Evolutionary conservation across 148 eudicot species (phyloP).

Genomic region (Cornus florida): DNA sequence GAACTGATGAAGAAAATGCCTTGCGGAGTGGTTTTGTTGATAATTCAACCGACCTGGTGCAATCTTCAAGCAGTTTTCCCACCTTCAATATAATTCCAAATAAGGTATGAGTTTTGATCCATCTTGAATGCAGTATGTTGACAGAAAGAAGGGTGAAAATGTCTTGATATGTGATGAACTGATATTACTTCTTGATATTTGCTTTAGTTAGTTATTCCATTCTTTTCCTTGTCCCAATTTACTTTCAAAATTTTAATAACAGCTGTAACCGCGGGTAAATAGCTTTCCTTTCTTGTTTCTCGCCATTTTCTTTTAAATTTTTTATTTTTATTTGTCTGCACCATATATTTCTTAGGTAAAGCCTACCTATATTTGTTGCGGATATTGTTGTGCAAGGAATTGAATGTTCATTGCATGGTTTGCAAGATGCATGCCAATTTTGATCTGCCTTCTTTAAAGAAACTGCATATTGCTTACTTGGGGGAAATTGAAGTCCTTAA

Average conservation of each 20-base stretch:
- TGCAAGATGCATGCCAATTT: background rate
- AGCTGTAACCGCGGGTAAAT: background rate
- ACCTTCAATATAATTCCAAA: constrained; percentile 55
- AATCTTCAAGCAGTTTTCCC: constrained; percentile 50
- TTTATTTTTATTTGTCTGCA: background rate
- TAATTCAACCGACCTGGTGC: constrained; percentile 53
- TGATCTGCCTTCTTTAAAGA: background rate
- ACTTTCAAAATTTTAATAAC: background rate
- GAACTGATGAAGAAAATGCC: constrained; percentile 50
- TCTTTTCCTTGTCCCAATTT: background rate
- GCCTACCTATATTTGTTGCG: background rate
- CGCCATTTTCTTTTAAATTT: too few relatives aligned
- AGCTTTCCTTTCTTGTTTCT: too few relatives aligned
- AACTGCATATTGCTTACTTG: background rate
- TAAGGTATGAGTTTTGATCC: constrained; percentile 47
- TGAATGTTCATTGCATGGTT: background rate
- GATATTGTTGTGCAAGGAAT: background rate
- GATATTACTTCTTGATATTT: background rate
- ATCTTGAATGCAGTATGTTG: constrained; percentile 9
- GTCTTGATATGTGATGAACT: background rate
- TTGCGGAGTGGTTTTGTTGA: constrained; percentile 48
- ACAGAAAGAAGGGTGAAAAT: background rate
- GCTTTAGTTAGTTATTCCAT: background rate
- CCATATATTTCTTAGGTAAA: background rate
- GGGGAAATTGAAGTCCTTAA: background rate